These are phyloP conservation scores for Hericium coralloides DNA, from an alignment of 768 basidiomycete genomes.

Conservation along the genomic window DNA sequence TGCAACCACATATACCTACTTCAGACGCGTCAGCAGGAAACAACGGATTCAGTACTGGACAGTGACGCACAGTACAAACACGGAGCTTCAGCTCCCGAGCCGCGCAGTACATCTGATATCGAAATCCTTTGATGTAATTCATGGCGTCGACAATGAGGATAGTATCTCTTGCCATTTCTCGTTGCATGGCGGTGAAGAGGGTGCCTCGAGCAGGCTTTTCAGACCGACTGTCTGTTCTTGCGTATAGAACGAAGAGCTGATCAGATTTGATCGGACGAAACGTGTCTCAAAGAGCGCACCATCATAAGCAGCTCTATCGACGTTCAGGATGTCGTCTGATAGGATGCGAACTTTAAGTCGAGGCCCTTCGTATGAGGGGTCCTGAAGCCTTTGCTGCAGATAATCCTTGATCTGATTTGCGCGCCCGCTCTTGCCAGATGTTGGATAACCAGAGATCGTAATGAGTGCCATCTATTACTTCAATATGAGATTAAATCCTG, in stretches of 20 bases:
- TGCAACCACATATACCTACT: constrained; percentile 68
- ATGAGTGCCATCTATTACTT: constrained; percentile 70
- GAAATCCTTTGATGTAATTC: constrained; percentile 98
- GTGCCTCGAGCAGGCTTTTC: constrained; percentile 87
- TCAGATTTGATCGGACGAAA: background rate
- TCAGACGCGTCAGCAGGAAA: constrained; percentile 7
- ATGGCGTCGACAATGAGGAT: constrained; percentile 85
- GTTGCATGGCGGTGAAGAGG: constrained; percentile 75
- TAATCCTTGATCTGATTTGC: constrained; percentile 52
- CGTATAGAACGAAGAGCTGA: background rate
- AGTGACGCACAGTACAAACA: constrained; percentile 68
- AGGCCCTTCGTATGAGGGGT: constrained; percentile 45
- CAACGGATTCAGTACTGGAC: background rate
- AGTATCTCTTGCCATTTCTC: constrained; percentile 60
- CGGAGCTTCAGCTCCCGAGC: constrained; percentile 82
- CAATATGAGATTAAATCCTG: too few relatives aligned
- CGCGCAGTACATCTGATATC: constrained; percentile 97
- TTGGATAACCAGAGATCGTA: constrained; percentile 83
- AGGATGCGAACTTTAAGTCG: constrained; percentile 39
- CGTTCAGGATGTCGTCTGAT: constrained; percentile 64
- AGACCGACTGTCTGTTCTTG: constrained; percentile 52
- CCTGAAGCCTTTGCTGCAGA: constrained; percentile 43
- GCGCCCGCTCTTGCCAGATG: constrained; percentile 76
- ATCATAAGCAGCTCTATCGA: constrained; percentile 62
- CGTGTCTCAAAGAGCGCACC: constrained; percentile 34